Evolutionary conservation across 176 grass and related monocot genomes (phyloP), one percentile per base, ranked within the genome.

Genomic region (Stipa capillata): DNA sequence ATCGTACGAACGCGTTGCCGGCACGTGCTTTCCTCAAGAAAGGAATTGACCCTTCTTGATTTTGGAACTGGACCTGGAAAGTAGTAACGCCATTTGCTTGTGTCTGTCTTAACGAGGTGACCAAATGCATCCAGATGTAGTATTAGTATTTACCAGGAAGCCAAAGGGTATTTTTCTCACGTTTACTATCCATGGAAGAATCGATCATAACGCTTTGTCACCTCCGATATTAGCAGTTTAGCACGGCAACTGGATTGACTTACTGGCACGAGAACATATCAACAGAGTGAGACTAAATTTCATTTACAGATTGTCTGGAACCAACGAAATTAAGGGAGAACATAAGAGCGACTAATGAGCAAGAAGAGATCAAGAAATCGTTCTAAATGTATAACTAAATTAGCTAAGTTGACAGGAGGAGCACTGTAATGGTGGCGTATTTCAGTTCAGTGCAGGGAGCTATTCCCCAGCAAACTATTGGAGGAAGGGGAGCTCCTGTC

Each of bases 401-500:
- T 51, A 45, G 3, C 77, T 21, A 15, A n/a, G 7, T 7, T 39
- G 24, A 47, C 20, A 52, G 4, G 24, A 52, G 5, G 2, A 75
- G 28, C 4, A 20, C 12, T 9, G 31, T n/a, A 85, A 36, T 65
- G 65, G 36, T 10, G 6, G 31, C 9, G 5, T 21, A 36, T 35
- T 51, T 49, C 4, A 54, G 65, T 52, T 90, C 81, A 94, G 48
- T 69, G 50, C 27, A 61, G 20, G 68, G 86, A 74, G 52, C 60
- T 49, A 36, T 86, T 94, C 23, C 79, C 74, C 51, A 94, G 67
- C 76, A 94, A 83, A 54, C 91, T 90, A 64, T 79, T 90, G 21
- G 82, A 85, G 1, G 88, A 94, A 65, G 88, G 88, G 36, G 91
- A 91, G 71, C 79, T 90, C 16, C 60, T 84, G 14, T 90, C 91